Base-by-base conservation (phyloP, 441 rosid genomes). In the Erodium texanum region DNA sequence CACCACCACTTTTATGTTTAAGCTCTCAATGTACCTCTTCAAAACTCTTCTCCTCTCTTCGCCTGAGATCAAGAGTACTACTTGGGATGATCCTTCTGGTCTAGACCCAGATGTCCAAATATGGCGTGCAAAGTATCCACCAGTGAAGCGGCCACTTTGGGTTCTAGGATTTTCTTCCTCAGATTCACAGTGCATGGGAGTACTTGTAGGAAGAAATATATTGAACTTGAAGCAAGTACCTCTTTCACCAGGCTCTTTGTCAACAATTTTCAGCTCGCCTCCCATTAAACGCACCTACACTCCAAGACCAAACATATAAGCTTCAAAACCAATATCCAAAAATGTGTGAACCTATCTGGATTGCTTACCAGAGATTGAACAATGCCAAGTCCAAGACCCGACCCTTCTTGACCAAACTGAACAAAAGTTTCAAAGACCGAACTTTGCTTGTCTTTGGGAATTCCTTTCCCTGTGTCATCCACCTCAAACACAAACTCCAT, bases 151-250 rank as follows among this genome's bases (percentile, higher is more conserved):
- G 12, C 64, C 71, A 16, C 71, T 69, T 1, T 11, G 58, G 3
- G 34, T 66, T 32, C 68, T 70, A 27, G 38, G 38, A 34, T 69
- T 66, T 22, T 66, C 69, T 62, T 80, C 80, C 24, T 16, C 66
- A 2, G 41, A 12, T 2, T 68, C 66, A 11, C 11, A 29, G 15
- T 24, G 8, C 68, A 63, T 52, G 3, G 66, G 67, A 8, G 69
- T 72, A 9, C 64, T 66, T 5, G 68, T 15, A 0, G 81, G 61
- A 1, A 82, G 85, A 41, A 79, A 75, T 38, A 85, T 75, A 64
- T 78, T 82, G 80, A 87, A 87, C 78, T 78, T 78, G 82, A 87
- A 87, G 73, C 92, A 82, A 24, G 82, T 78, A 2, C 89, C 89
- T 70, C 70, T 81, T 68, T 85, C 87, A 8, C 83, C 86, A 19